Evolutionary conservation across 257 asterid genomes (phyloP).

Genomic region (Henckelia pumila): DNA sequence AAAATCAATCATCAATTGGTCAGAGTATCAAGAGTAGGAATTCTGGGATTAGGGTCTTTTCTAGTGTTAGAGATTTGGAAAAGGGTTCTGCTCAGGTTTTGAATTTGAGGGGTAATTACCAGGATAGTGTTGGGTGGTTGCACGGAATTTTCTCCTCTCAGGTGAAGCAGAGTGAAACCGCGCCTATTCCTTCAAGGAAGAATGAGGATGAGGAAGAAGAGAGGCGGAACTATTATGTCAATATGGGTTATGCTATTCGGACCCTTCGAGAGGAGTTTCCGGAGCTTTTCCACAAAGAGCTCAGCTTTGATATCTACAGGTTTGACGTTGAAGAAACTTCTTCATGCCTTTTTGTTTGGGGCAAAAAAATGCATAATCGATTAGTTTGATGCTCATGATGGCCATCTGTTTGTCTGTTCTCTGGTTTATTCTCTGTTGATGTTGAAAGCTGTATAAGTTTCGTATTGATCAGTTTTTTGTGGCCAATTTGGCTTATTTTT

Average conservation of each 20-base stretch:
- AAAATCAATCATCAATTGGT: conserved; percentile 11
- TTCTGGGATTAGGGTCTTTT: conserved; percentile 38
- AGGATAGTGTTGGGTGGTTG: conserved; percentile 42
- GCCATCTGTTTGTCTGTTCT: neutral
- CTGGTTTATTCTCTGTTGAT: conserved; percentile 5
- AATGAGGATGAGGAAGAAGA: conserved; percentile 55
- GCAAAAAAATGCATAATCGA: neutral
- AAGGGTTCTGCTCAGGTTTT: conserved; percentile 28
- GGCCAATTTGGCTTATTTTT: neutral
- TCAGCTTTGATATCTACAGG: conserved; percentile 87
- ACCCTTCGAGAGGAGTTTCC: conserved; percentile 90
- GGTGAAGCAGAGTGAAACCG: conserved; percentile 45
- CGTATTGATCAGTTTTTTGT: neutral
- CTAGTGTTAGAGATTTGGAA: conserved; percentile 58
- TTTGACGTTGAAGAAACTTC: conserved; percentile 14
- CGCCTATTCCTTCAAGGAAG: conserved; percentile 37
- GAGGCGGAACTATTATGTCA: conserved; percentile 75
- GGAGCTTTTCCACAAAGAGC: conserved; percentile 64
- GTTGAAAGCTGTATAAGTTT: neutral
- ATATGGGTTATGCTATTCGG: conserved; percentile 88
- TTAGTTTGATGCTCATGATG: conserved; percentile 7
- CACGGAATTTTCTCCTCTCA: conserved; percentile 42
- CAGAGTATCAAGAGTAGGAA: conserved; percentile 28
- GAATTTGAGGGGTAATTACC: conserved; percentile 38
- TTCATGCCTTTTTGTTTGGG: neutral